These are phyloP conservation scores for Psidium friedrichsthalianum DNA, from an alignment of 345 rosid species.

Conservation along the genomic window DNA sequence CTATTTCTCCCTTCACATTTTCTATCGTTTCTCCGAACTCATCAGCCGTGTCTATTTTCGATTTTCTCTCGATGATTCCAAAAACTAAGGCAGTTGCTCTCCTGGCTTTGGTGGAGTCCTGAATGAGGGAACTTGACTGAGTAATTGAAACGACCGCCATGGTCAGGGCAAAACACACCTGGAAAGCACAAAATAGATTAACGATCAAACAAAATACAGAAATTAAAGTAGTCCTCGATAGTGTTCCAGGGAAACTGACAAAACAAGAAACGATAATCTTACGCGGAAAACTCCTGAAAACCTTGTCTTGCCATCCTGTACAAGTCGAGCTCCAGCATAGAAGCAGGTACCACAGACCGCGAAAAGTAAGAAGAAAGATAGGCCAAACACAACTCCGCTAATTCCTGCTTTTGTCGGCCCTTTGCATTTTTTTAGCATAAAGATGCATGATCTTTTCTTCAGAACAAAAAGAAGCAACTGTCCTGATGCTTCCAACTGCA, in stretches of 20 bases:
- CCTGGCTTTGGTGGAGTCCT: constrained; percentile 54
- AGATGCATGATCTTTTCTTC: constrained; percentile 75
- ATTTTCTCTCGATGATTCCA: constrained; percentile 45
- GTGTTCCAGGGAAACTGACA: not conserved
- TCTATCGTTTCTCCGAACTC: constrained; percentile 45
- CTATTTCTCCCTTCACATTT: constrained; percentile 57
- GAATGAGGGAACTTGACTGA: constrained; percentile 55
- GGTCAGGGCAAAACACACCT: constrained; percentile 72
- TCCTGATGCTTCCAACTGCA: constrained; percentile 82
- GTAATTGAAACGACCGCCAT: constrained; percentile 56
- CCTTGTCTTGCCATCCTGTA: constrained; percentile 33
- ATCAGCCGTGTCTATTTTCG: constrained; percentile 58
- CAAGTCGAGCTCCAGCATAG: constrained; percentile 71
- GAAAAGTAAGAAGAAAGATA: constrained; percentile 44
- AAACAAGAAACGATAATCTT: not conserved
- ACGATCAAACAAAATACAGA: no score
- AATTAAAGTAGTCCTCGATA: no score
- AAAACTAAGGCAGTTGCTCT: constrained; percentile 63
- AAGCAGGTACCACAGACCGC: constrained; percentile 40
- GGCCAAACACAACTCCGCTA: constrained; percentile 64
- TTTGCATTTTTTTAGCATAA: constrained; percentile 58
- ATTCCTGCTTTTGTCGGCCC: constrained; percentile 64
- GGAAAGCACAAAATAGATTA: not conserved
- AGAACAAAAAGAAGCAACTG: constrained; percentile 81
- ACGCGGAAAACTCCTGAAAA: constrained; percentile 61